A percentile compares a stretch with the other conserved stretches of the same genome.
These are phyloP conservation scores for Xylaria arbuscula DNA, from an alignment of 2,329 filamentous ascomycete species.

Conservation along the genomic window DNA sequence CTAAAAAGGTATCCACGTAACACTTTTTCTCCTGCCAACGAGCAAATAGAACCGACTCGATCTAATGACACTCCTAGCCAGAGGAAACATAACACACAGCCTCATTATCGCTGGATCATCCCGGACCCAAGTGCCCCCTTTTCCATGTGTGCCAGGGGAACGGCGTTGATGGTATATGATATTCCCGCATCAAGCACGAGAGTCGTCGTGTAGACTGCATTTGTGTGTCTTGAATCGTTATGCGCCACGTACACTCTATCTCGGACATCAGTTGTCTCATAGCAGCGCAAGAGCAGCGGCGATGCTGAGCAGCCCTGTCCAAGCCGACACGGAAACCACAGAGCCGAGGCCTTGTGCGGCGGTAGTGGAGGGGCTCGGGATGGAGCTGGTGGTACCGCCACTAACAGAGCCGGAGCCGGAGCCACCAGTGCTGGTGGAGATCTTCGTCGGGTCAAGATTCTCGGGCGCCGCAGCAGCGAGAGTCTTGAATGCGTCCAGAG, in stretches of 20 bases:
- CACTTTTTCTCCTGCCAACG: slow-evolving; percentile 37
- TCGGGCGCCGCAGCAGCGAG: slow-evolving; percentile 51
- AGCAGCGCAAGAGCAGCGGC: slow-evolving; percentile 57
- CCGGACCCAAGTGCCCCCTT: slow-evolving; percentile 24
- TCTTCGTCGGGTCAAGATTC: slow-evolving; percentile 48
- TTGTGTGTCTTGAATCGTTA: background rate
- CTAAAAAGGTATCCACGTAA: slow-evolving; percentile 31
- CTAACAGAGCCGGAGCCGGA: slow-evolving; percentile 1
- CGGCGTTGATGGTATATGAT: background rate
- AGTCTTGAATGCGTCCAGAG: slow-evolving; percentile 61
- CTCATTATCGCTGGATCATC: slow-evolving; percentile 15
- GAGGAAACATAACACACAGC: slow-evolving; percentile 20
- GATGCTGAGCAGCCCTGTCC: slow-evolving; percentile 57
- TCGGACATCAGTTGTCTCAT: slow-evolving; percentile 33
- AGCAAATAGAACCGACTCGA: slow-evolving; percentile 17
- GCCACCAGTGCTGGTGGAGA: slow-evolving; percentile 35
- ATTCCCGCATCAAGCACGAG: slow-evolving; percentile 6
- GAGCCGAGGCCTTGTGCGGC: slow-evolving; percentile 38
- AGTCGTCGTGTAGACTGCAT: background rate
- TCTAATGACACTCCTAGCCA: slow-evolving; percentile 14
- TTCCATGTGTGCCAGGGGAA: background rate
- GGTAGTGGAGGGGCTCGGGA: slow-evolving; percentile 33
- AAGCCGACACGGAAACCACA: slow-evolving; percentile 54
- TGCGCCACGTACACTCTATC: background rate
- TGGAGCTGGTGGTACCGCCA: slow-evolving; percentile 36